Conservation (phyloP, 139 green algal species). For the Eudorina sp. region DNA sequence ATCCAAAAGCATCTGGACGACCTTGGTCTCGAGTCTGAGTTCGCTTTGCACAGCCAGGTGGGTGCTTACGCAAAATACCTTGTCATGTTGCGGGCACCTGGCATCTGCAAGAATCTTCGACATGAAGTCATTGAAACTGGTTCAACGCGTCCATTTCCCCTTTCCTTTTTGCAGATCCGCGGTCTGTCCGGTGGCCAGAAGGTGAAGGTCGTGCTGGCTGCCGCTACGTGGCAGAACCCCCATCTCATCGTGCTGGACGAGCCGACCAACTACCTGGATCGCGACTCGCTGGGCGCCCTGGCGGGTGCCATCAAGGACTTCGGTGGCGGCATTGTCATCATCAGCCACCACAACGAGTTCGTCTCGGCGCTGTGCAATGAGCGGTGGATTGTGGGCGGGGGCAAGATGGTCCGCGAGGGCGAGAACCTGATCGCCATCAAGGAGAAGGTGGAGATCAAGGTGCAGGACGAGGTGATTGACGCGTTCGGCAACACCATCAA, state of each 20-base stretch:
- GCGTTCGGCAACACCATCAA: slow-evolving; percentile 93
- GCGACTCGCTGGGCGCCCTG: slow-evolving; percentile 89
- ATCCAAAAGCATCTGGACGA: slow-evolving; percentile 91
- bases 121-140: too few relatives aligned
- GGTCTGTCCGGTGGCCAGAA: slow-evolving; percentile 92
- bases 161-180: slow-evolving; percentile 74
- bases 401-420: slow-evolving; percentile 71
- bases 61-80: not conserved
- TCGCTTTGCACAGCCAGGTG: slow-evolving; percentile 84
- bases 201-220: slow-evolving; percentile 80
- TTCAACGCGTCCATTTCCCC: not conserved
- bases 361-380: slow-evolving; percentile 80
- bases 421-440: slow-evolving; percentile 50
- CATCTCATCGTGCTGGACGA: slow-evolving; percentile 93
- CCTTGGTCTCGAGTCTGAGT: slow-evolving; percentile 93
- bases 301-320: slow-evolving; percentile 85
- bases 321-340: slow-evolving; percentile 89
- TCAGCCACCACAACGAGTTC: slow-evolving; percentile 91
- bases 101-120: too few relatives aligned
- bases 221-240: slow-evolving; percentile 88
- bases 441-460: slow-evolving; percentile 88
- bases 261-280: slow-evolving; percentile 91
- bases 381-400: slow-evolving; percentile 88
- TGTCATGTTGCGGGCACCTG: too few relatives aligned
- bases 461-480: slow-evolving; percentile 86